Evolutionary conservation across 192 early-diverging fungal genomes (phyloP).

Genomic region (Podila minutissima): DNA sequence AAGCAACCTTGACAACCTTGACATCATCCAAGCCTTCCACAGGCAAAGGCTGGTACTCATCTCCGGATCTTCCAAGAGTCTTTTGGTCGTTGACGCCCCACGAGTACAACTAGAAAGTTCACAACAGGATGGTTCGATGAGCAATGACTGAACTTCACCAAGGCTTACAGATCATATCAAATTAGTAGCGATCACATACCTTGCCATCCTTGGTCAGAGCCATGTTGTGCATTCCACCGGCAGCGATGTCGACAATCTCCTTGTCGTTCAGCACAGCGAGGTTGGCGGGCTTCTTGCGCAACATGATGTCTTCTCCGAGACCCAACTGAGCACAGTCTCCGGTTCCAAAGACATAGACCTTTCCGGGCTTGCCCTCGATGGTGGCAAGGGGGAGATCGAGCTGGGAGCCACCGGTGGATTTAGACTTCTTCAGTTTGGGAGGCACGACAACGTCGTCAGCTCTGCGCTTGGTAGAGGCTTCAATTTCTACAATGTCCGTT

Average conservation of each 20-base stretch:
- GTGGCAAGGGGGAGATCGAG: slow-evolving; percentile 10
- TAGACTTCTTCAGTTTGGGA: slow-evolving; percentile 7
- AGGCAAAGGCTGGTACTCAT: slow-evolving; percentile 72
- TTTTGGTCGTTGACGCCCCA: slow-evolving; percentile 98
- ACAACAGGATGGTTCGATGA: neutral
- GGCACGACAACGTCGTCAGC: neutral
- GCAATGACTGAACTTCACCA: neutral
- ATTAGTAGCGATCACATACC: slow-evolving; percentile 42
- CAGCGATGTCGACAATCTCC: slow-evolving; percentile 77
- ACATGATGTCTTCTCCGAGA: slow-evolving; percentile 82
- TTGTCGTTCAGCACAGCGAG: slow-evolving; percentile 74
- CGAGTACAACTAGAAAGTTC: slow-evolving; percentile 71
- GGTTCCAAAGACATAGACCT: slow-evolving; percentile 86
- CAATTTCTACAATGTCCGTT: neutral
- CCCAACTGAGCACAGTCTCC: slow-evolving; percentile 95
- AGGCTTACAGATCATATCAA: neutral
- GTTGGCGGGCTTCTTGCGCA: slow-evolving; percentile 81
- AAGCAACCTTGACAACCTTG: slow-evolving; percentile 78
- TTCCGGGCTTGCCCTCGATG: slow-evolving; percentile 51
- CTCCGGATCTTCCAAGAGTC: slow-evolving; percentile 80
- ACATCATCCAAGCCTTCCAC: slow-evolving; percentile 80
- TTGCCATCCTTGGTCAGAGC: slow-evolving; percentile 79
- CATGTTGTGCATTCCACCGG: slow-evolving; percentile 91
- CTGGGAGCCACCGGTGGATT: neutral
- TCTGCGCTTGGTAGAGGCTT: neutral